Conservation (phyloP, 1,284 basidiomycete genomes). For the Uromyces viciae-fabae region DNA sequence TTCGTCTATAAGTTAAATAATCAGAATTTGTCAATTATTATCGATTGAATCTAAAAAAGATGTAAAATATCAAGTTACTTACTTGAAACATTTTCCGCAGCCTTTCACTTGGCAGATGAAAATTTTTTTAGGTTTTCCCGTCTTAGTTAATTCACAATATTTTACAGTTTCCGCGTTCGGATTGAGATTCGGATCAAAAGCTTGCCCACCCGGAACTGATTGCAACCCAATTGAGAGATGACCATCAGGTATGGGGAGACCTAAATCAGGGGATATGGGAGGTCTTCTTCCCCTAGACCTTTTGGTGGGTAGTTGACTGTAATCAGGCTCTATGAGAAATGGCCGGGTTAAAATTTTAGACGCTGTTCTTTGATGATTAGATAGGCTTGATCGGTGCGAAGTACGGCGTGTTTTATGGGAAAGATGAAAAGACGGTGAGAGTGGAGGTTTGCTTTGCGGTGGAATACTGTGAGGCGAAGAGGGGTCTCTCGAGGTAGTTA, state of each 20-base stretch:
- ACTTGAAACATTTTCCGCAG: slow-evolving; percentile 43
- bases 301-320: slow-evolving; percentile 49
- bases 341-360: slow-evolving; percentile 24
- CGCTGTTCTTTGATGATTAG: slow-evolving; percentile 7
- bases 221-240: slow-evolving; percentile 38
- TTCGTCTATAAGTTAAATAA: slow-evolving; percentile 53
- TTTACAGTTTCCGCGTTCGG: slow-evolving; percentile 30
- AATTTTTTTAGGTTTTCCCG: slow-evolving; percentile 50
- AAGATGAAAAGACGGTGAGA: slow-evolving; percentile 9
- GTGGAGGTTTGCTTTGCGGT: slow-evolving; percentile 8
- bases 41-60: neutral
- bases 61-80: neutral
- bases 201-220: slow-evolving; percentile 44
- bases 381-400: slow-evolving; percentile 18
- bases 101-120: slow-evolving; percentile 48
- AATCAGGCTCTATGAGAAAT: slow-evolving; percentile 33
- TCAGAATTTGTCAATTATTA: too few species aligned
- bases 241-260: slow-evolving; percentile 44
- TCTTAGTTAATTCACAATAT: slow-evolving; percentile 49
- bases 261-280: slow-evolving; percentile 46
- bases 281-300: slow-evolving; percentile 50
- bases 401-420: neutral
- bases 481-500: neutral
- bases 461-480: slow-evolving; percentile 4
- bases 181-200: slow-evolving; percentile 46